A percentile compares a stretch with the other conserved stretches of the same genome.
Conservation (phyloP, 129 eudicot genomes). For the sunflower (Helianthus annuus) region DNA sequence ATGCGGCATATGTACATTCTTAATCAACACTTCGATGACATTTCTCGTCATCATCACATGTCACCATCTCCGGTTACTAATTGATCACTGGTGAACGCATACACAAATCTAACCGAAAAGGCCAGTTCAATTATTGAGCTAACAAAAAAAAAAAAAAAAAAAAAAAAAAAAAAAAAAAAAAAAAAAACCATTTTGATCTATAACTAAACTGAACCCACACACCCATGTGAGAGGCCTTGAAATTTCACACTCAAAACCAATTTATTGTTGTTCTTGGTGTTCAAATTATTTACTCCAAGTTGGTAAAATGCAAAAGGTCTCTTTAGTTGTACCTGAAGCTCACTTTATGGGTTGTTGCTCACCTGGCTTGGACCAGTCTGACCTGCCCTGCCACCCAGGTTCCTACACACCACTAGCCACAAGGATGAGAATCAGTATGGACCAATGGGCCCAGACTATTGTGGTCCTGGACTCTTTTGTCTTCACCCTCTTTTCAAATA, state of each 20-base stretch:
- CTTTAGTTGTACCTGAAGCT: conserved; percentile 10
- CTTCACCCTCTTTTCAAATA: neutral
- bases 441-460: conserved; percentile 28
- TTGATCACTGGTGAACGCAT: too few relatives aligned
- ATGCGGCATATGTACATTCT: too few relatives aligned
- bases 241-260: neutral
- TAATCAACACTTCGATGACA: too few relatives aligned
- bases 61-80: too few relatives aligned
- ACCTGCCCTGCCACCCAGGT: conserved; percentile 36
- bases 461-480: conserved; percentile 14
- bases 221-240: neutral
- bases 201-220: too few relatives aligned
- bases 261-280: neutral
- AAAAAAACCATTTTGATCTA: too few relatives aligned
- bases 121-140: too few relatives aligned
- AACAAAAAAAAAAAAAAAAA: too few relatives aligned
- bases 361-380: conserved; percentile 30
- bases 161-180: too few relatives aligned
- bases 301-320: neutral
- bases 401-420: conserved; percentile 17
- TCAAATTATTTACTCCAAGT: neutral
- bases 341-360: conserved; percentile 12
- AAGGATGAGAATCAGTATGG: conserved; percentile 28
- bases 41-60: too few relatives aligned
- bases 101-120: too few relatives aligned